A percentile compares a stretch with the other conserved stretches of the same genome.
Evolutionary conservation across 2,329 filamentous ascomycete genomes (phyloP).

Genomic region (Geosmithia putterillii): DNA sequence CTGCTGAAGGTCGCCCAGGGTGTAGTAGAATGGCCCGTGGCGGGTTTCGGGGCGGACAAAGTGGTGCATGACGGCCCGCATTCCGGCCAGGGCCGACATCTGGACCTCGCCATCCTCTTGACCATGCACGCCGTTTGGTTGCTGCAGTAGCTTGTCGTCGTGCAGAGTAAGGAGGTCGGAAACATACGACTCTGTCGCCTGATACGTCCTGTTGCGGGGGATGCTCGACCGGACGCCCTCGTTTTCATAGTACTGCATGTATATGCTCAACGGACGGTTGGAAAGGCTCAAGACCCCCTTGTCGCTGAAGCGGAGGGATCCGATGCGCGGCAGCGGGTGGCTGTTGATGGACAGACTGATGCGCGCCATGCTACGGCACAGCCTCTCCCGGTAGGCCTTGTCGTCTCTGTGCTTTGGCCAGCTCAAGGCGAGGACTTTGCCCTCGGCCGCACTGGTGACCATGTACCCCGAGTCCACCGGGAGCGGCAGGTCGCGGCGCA

Average conservation of each 20-base stretch:
- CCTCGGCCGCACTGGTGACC: slow-evolving; percentile 8
- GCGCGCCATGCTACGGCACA: slow-evolving; percentile 13
- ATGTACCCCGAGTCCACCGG: slow-evolving; percentile 7
- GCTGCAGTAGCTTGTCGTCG: slow-evolving; percentile 10
- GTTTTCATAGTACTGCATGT: slow-evolving; percentile 19
- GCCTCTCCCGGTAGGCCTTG: slow-evolving; percentile 2
- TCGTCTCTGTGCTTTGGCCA: background rate
- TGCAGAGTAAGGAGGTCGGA: slow-evolving; percentile 11
- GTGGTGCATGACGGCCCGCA: slow-evolving; percentile 10
- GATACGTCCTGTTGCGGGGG: slow-evolving; percentile 14
- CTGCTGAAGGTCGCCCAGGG: slow-evolving; percentile 15
- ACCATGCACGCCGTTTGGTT: slow-evolving; percentile 10
- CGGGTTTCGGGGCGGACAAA: slow-evolving; percentile 7
- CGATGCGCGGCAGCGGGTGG: slow-evolving; percentile 12
- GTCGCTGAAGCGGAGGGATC: slow-evolving; percentile 11
- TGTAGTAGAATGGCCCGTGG: slow-evolving; percentile 13
- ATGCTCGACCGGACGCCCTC: slow-evolving; percentile 16
- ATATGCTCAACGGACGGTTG: slow-evolving; percentile 15
- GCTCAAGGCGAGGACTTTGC: background rate
- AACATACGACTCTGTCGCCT: slow-evolving; percentile 10
- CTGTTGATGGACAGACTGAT: slow-evolving; percentile 13
- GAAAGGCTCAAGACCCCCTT: slow-evolving; percentile 13
- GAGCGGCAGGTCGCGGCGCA: background rate
- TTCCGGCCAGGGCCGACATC: slow-evolving; percentile 10
- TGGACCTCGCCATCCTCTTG: slow-evolving; percentile 11